A percentile compares a stretch with the other conserved stretches of the same genome.
Conservation (phyloP, 2,329 filamentous ascomycete species). For the Atkinsonella texensis region DNA sequence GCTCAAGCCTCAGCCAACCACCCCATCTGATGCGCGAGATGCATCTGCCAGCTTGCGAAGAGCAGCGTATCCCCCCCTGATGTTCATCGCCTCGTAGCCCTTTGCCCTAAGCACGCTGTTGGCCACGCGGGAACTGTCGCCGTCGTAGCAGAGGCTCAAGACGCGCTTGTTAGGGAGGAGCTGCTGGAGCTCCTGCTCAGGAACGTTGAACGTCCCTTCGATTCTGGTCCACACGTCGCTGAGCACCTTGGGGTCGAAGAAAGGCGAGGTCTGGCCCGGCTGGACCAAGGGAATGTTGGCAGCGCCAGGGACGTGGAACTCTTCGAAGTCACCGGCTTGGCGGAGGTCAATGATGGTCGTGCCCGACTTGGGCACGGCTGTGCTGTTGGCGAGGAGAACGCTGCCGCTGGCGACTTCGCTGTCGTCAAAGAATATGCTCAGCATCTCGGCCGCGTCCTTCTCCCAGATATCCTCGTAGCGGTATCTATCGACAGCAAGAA, state of each 20-base stretch:
- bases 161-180: conserved; percentile 22
- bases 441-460: conserved; percentile 23
- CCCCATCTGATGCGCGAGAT: background rate
- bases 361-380: conserved; percentile 10
- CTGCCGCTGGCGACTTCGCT: conserved; percentile 7
- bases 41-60: conserved; percentile 3
- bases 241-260: conserved; percentile 30
- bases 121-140: conserved; percentile 41
- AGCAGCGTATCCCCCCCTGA: conserved; percentile 27
- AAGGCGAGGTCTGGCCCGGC: conserved; percentile 28
- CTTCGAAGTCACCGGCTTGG: conserved; percentile 26
- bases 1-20: background rate
- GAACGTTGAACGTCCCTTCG: conserved; percentile 27
- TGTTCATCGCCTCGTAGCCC: conserved; percentile 32
- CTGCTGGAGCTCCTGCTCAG: conserved; percentile 9
- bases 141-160: conserved; percentile 40
- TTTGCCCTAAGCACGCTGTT: conserved; percentile 40
- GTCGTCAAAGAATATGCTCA: conserved; percentile 20
- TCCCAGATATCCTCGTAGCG: conserved; percentile 44
- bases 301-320: conserved; percentile 30
- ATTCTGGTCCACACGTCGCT: conserved; percentile 34
- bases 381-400: conserved; percentile 7
- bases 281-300: conserved; percentile 32
- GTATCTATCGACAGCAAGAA: conserved; percentile 35
- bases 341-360: conserved; percentile 33